Conservation (phyloP, 2,329 filamentous ascomycete genomes). For the Monilinia aucupariae region DNA sequence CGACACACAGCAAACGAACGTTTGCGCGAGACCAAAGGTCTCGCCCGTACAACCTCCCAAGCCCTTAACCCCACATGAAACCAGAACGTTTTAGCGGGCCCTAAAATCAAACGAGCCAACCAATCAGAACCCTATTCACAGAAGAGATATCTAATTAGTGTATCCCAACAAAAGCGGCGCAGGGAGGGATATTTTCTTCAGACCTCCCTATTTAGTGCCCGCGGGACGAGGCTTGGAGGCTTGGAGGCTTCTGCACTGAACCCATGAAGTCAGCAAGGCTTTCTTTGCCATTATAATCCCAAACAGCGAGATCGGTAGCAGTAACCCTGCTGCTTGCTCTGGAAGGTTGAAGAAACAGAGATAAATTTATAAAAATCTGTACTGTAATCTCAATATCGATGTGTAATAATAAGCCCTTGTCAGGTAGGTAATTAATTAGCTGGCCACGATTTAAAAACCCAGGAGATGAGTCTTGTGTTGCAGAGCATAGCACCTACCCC, state of each 20-base stretch:
- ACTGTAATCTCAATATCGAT: neutral
- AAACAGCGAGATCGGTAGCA: neutral
- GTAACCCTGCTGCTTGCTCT: neutral
- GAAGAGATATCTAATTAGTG: neutral
- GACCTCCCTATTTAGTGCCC: neutral
- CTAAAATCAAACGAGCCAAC: neutral
- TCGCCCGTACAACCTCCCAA: neutral
- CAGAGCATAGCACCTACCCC: neutral
- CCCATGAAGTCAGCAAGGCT: neutral
- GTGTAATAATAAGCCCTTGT: neutral
- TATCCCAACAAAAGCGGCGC: neutral
- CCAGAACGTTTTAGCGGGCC: neutral
- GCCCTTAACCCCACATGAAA: neutral
- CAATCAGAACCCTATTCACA: neutral
- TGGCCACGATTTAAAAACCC: neutral
- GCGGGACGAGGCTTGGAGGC: constrained; percentile 1
- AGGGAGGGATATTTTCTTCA: neutral
- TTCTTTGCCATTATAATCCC: neutral
- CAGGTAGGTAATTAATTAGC: neutral
- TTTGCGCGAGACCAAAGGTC: neutral
- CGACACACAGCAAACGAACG: neutral
- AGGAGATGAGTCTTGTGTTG: neutral
- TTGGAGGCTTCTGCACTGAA: neutral
- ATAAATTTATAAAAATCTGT: neutral
- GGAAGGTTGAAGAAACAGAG: neutral